A percentile compares a stretch with the other conserved stretches of the same genome.
Conservation (phyloP, 2,329 filamentous ascomycete species). For the Colletotrichum melonis region DNA sequence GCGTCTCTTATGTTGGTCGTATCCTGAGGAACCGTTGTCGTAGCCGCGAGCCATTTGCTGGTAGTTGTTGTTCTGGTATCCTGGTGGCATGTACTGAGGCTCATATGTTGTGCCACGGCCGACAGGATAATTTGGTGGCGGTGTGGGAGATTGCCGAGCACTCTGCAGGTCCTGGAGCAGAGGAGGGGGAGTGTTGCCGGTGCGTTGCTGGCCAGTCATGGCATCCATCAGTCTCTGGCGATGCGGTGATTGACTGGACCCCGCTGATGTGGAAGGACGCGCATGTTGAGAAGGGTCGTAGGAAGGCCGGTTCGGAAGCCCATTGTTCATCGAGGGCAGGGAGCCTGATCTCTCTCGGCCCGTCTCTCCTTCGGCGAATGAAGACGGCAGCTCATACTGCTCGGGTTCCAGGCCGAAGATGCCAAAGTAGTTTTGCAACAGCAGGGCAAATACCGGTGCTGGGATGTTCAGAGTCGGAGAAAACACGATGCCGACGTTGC, state of each 20-base stretch:
- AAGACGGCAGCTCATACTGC: conserved; percentile 68
- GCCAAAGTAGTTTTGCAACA: conserved; percentile 87
- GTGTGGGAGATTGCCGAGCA: conserved; percentile 56
- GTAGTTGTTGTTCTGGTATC: conserved; percentile 39
- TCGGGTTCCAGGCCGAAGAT: conserved; percentile 83
- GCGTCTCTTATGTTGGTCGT: conserved; percentile 62
- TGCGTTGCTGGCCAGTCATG: conserved; percentile 45
- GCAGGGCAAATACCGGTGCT: conserved; percentile 91
- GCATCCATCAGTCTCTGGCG: conserved; percentile 60
- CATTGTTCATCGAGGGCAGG: conserved; percentile 35
- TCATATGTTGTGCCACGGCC: conserved; percentile 54
- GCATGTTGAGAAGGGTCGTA: conserved; percentile 45
- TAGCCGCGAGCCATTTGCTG: conserved; percentile 40
- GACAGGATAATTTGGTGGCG: conserved; percentile 47
- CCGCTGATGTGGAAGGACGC: conserved; percentile 60
- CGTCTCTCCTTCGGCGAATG: conserved; percentile 46
- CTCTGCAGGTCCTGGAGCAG: conserved; percentile 46
- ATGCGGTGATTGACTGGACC: conserved; percentile 62
- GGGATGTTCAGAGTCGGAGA: conserved; percentile 97
- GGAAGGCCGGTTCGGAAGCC: conserved; percentile 42
- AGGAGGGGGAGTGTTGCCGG: conserved; percentile 61
- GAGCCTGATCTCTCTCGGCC: conserved; percentile 41
- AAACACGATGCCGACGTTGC: conserved; percentile 98
- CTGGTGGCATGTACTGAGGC: conserved; percentile 50
- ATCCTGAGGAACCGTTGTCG: conserved; percentile 47